Conservation (phyloP, 2,329 filamentous ascomycete species). For the Aspergillus cejpii region DNA sequence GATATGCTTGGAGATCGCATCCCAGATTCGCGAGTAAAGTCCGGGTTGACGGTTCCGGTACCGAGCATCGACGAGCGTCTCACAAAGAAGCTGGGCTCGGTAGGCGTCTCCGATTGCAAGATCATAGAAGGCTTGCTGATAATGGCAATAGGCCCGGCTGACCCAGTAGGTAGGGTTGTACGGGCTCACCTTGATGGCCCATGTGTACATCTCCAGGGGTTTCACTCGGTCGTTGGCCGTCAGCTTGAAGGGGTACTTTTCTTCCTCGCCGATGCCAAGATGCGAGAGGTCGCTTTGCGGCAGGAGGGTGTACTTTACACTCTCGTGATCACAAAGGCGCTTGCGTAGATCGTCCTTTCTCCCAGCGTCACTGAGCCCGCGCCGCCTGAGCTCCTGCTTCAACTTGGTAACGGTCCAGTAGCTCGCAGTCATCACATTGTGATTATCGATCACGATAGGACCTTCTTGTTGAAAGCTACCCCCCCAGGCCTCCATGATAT, state of each 20-base stretch:
- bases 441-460: constrained; percentile 8
- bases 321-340: constrained; percentile 20
- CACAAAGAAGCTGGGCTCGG: constrained; percentile 30
- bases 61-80: constrained; percentile 21
- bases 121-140: constrained; percentile 29
- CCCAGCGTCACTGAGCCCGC: constrained; percentile 10
- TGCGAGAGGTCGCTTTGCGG: constrained; percentile 22
- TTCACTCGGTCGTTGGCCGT: constrained; percentile 10
- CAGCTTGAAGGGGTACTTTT: constrained; percentile 15
- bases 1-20: constrained; percentile 32
- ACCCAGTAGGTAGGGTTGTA: constrained; percentile 37
- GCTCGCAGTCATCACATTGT: constrained; percentile 10
- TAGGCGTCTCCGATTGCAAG: constrained; percentile 36
- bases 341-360: constrained; percentile 13
- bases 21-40: constrained; percentile 26
- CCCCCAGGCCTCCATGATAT: constrained; percentile 12
- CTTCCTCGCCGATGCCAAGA: constrained; percentile 21
- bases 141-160: constrained; percentile 32
- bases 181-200: constrained; percentile 29
- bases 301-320: constrained; percentile 14
- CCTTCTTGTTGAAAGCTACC: background rate
- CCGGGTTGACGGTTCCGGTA: constrained; percentile 22
- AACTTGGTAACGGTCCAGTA: constrained; percentile 16
- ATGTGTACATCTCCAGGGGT: constrained; percentile 34
- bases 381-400: constrained; percentile 12